A percentile compares a stretch with the other conserved stretches of the same genome.
These are phyloP conservation scores for Aphanomyces stellatus DNA, from an alignment of 352 stramenopile genomes.

Conservation along the genomic window DNA sequence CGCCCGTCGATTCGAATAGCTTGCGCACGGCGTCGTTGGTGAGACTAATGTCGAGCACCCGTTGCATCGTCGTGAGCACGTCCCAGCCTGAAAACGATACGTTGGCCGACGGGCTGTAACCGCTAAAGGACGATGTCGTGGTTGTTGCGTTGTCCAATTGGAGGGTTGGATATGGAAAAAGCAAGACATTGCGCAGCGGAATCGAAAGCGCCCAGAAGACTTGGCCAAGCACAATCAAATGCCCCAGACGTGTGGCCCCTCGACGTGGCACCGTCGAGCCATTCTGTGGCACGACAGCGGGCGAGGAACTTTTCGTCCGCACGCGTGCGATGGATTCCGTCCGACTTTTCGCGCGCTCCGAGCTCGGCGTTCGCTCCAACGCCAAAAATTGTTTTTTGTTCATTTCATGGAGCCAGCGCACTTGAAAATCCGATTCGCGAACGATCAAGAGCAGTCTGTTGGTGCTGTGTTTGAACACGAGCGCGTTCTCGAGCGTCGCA, in stretches of 20 bases:
- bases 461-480: background rate
- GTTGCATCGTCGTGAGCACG: conserved; percentile 21
- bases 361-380: background rate
- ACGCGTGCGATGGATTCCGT: background rate
- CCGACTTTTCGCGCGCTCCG: background rate
- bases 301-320: background rate
- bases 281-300: no score
- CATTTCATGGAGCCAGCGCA: background rate
- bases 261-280: no score
- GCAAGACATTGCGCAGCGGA: conserved; percentile 33
- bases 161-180: conserved; percentile 29
- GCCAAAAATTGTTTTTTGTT: background rate
- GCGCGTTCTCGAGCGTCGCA: background rate
- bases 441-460: background rate
- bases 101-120: background rate
- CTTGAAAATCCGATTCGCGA: background rate
- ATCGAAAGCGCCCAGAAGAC: conserved; percentile 27
- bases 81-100: conserved; percentile 16
- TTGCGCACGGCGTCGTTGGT: conserved; percentile 22
- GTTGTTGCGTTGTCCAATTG: conserved; percentile 21
- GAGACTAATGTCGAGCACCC: conserved; percentile 23
- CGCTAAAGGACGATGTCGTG: conserved; percentile 1
- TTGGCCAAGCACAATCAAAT: conserved; percentile 21
- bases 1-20: conserved; percentile 23
- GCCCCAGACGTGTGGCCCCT: background rate